These are phyloP conservation scores for Inonotus obliquus DNA, from an alignment of 1,284 basidiomycete genomes.

Conservation along the genomic window DNA sequence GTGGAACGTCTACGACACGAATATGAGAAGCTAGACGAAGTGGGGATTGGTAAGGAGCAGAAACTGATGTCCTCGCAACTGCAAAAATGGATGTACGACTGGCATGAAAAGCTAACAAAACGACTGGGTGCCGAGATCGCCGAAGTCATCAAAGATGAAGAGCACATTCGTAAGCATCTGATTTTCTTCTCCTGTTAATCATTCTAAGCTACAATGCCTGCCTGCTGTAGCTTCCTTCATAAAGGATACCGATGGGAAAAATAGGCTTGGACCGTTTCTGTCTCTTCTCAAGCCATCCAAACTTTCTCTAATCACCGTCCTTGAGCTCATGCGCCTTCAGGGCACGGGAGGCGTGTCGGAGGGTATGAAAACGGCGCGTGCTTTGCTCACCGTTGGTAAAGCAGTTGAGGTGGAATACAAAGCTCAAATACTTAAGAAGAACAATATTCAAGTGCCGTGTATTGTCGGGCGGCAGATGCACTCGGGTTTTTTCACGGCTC, in stretches of 20 bases:
- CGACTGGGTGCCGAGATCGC: slow-evolving; percentile 56
- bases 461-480: slow-evolving; percentile 31
- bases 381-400: slow-evolving; percentile 77
- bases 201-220: neutral
- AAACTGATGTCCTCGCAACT: slow-evolving; percentile 53
- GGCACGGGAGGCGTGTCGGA: slow-evolving; percentile 74
- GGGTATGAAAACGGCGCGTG: slow-evolving; percentile 90
- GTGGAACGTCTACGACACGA: slow-evolving; percentile 68
- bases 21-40: slow-evolving; percentile 51
- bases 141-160: slow-evolving; percentile 41
- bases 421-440: slow-evolving; percentile 71
- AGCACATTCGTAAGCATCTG: slow-evolving; percentile 25
- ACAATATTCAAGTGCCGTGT: slow-evolving; percentile 52
- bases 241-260: slow-evolving; percentile 17
- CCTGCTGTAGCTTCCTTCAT: neutral
- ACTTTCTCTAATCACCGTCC: slow-evolving; percentile 85
- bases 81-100: slow-evolving; percentile 84
- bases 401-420: slow-evolving; percentile 89
- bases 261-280: slow-evolving; percentile 59
- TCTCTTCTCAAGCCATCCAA: slow-evolving; percentile 72
- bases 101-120: slow-evolving; percentile 65
- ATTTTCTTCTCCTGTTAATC: neutral
- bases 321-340: slow-evolving; percentile 85
- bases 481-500: slow-evolving; percentile 48
- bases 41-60: slow-evolving; percentile 45